Base-by-base conservation (phyloP, 352 stramenopile species). In the Phytophthora pinifolia region DNA sequence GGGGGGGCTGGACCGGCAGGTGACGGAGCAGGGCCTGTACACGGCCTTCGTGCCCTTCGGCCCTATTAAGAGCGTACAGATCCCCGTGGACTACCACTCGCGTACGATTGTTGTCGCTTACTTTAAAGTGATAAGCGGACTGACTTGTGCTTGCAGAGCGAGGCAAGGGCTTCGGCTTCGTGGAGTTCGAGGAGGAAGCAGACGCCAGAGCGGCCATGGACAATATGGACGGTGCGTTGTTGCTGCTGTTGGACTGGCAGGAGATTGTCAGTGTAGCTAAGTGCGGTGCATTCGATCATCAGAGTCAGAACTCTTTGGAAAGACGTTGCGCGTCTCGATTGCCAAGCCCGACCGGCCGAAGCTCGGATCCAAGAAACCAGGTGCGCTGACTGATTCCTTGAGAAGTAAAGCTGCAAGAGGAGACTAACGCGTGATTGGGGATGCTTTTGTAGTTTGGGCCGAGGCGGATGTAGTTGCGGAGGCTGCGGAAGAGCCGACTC, bases 81-180 rank as follows among this genome's bases (percentile, higher is more conserved):
- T 96, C 22, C 76, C 83, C 8, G 64, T 76, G 56, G 82, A 94
- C 54, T 83, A 76, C 54, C 55, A 60, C n/a, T 75, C 75, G 36
- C 78, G 86, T 92, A 86, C 67, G 78, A 76, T 12, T 7, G 17
- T 46, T 6, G 32, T 4, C 8, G 9, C 49, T 15, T 2, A 27
- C 0, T 6, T 27, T 27, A 27, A 27, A 27, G 22, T 27, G 22
- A 0, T 4, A 27, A 27, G 22, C 22, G 22, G 4, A 41, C 7
- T 53, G 20, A 63, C 27, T 48, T 15, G 29, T 34, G 27, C 14
- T 15, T 7, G 17, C 48, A 93, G 88, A 89, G 13, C 70, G 43
- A 48, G 76, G 89, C 59, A 97, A 96, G 66, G 89, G 92, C 33
- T 98, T 97, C 62, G 95, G 86, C 8, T 98, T 98, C 67, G 81